phyloP scores from a whole-genome alignment of 1,284 basidiomycete genomes.

The Moesziomyces parantarcticus region DNA sequence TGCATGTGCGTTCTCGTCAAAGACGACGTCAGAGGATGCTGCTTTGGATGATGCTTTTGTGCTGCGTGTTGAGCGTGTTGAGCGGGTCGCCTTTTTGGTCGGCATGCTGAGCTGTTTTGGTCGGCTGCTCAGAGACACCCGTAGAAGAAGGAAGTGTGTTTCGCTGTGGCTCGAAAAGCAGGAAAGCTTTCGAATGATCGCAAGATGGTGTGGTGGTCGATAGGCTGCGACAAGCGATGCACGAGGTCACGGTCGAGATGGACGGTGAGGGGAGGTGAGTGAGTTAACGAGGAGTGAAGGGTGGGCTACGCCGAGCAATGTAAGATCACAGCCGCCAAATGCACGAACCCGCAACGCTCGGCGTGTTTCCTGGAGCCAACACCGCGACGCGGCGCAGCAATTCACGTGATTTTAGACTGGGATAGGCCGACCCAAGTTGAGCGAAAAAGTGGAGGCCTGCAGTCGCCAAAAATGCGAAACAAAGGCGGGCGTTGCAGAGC shows the following conservation, averaged over 20 bases:
- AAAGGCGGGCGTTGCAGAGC: background rate
- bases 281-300: background rate
- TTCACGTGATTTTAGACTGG: conserved; percentile 36
- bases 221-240: no score
- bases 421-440: background rate
- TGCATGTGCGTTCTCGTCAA: conserved; percentile 28
- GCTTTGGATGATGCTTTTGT: conserved; percentile 33
- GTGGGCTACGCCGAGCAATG: background rate
- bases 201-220: no score
- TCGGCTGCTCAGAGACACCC: background rate
- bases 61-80: conserved; percentile 29
- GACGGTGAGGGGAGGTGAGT: background rate
- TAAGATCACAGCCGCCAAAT: conserved; percentile 13
- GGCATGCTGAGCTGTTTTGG: conserved; percentile 23
- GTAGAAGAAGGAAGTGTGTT: background rate
- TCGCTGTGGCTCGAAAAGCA: no score
- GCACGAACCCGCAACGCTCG: background rate
- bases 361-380: conserved; percentile 25
- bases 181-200: no score
- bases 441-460: conserved; percentile 22
- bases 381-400: conserved; percentile 40
- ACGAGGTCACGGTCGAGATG: background rate
- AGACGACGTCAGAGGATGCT: conserved; percentile 21
- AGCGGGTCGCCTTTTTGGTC: conserved; percentile 33
- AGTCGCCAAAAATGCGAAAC: conserved; percentile 6